phyloP scores from a whole-genome alignment of 148 eudicot species.

The Mesembryanthemum crystallinum region DNA sequence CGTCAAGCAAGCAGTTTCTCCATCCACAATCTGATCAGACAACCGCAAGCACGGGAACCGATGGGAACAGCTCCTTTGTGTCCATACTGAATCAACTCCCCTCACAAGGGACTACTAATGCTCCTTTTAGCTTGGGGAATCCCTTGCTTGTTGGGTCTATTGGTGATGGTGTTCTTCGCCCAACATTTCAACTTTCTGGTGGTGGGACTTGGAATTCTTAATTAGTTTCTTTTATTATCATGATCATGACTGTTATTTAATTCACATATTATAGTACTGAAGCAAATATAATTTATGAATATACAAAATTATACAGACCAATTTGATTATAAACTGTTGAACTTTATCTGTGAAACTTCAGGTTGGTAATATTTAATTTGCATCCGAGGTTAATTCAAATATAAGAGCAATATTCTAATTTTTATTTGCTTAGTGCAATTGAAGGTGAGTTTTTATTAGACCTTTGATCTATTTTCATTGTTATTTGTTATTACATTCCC shows the following conservation, averaged over 20 bases:
- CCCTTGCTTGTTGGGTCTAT: conserved; percentile 27
- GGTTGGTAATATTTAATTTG: no score
- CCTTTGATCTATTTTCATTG: no score
- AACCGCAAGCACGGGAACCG: conserved; percentile 25
- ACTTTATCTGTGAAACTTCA: no score
- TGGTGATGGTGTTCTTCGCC: conserved; percentile 26
- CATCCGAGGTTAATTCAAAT: no score
- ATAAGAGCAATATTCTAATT: no score
- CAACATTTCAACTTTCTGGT: conserved; percentile 28
- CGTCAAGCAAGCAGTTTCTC: conserved; percentile 27
- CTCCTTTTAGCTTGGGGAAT: conserved; percentile 23
- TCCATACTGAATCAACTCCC: conserved; percentile 34
- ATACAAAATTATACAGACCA: background rate
- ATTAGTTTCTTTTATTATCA: conserved; percentile 3
- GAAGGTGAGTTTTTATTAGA: no score
- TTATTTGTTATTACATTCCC: no score
- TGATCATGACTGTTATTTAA: background rate
- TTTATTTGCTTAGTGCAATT: no score
- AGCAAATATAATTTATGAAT: background rate
- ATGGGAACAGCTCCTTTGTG: conserved; percentile 31
- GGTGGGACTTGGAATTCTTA: conserved; percentile 31
- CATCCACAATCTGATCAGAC: conserved; percentile 22
- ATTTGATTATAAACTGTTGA: no score
- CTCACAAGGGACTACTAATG: conserved; percentile 18
- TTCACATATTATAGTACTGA: conserved; percentile 7